These are phyloP conservation scores for Excoecaria agallocha DNA, from an alignment of 345 rosid species.

Conservation along the genomic window DNA sequence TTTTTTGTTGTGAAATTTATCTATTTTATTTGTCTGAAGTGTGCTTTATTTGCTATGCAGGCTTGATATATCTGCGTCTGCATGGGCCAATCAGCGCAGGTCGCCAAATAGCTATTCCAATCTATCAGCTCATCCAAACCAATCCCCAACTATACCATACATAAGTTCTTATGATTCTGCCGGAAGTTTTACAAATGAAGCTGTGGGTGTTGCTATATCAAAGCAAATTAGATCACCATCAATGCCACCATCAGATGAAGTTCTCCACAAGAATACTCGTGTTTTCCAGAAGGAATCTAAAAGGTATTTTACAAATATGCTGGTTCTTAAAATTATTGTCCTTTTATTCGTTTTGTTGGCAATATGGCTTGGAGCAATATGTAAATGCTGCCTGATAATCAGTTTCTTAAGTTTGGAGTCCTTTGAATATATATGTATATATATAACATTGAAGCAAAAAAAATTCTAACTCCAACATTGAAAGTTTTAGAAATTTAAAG, in stretches of 20 bases:
- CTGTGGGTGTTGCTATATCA: slow-evolving; percentile 39
- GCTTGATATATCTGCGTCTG: slow-evolving; percentile 38
- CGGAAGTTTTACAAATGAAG: slow-evolving; percentile 27
- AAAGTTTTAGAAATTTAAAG: background rate
- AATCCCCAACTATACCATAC: slow-evolving; percentile 30
- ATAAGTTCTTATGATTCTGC: slow-evolving; percentile 28
- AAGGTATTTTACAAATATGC: slow-evolving; percentile 39
- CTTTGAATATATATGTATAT: background rate
- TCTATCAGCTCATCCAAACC: slow-evolving; percentile 33
- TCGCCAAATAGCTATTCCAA: slow-evolving; percentile 32
- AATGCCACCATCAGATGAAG: slow-evolving; percentile 41
- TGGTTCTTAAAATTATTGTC: background rate
- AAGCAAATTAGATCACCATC: slow-evolving; percentile 46
- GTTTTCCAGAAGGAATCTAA: slow-evolving; percentile 39
- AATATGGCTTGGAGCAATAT: background rate
- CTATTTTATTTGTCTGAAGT: slow-evolving; percentile 7
- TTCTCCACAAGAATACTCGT: slow-evolving; percentile 24
- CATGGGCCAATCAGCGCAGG: slow-evolving; percentile 35
- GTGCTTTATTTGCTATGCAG: slow-evolving; percentile 31
- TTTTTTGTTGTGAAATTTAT: background rate
- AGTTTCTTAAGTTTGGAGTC: background rate
- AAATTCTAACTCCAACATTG: background rate
- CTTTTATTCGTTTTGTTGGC: background rate
- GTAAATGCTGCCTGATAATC: background rate
- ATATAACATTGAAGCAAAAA: background rate